phyloP scores from a whole-genome alignment of 345 rosid species.

The Syzygium jambos region DNA sequence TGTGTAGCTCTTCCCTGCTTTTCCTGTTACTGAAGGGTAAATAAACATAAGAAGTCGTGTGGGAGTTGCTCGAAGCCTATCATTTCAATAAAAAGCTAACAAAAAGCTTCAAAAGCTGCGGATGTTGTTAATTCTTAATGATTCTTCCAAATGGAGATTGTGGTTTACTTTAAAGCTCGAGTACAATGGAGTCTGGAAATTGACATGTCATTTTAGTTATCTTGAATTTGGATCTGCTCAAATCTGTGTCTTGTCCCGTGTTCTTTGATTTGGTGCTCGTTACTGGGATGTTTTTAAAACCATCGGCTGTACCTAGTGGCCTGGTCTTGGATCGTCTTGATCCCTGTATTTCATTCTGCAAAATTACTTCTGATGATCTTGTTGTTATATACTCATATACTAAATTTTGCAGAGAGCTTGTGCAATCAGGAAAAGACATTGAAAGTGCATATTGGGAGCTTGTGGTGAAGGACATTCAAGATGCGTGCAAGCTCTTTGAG shows the following conservation, averaged over 20 bases:
- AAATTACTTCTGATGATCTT: not conserved
- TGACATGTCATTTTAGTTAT: not conserved
- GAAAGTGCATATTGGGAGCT: conserved; percentile 96
- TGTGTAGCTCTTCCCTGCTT: not conserved
- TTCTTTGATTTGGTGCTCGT: not conserved
- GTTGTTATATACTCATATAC: not conserved
- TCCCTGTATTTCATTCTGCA: not conserved
- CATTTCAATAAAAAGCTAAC: not conserved
- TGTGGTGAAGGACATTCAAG: conserved; percentile 95
- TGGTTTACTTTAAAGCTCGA: not conserved
- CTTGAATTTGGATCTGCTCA: not conserved
- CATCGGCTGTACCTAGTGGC: not conserved
- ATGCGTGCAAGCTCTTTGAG: conserved; percentile 97
- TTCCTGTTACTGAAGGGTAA: not conserved
- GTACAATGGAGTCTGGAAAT: not conserved
- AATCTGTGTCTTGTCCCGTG: not conserved
- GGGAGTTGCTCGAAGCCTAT: not conserved
- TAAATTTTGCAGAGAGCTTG: conserved; percentile 56
- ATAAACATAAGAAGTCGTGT: not conserved
- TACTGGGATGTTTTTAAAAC: not conserved
- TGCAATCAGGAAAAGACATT: conserved; percentile 84
- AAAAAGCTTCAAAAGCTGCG: not conserved
- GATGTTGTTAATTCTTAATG: not conserved
- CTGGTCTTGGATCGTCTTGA: not conserved
- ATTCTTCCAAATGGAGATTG: not conserved